Conservation (phyloP, 352 stramenopile genomes). For the Globisporangium sylvaticum region DNA sequence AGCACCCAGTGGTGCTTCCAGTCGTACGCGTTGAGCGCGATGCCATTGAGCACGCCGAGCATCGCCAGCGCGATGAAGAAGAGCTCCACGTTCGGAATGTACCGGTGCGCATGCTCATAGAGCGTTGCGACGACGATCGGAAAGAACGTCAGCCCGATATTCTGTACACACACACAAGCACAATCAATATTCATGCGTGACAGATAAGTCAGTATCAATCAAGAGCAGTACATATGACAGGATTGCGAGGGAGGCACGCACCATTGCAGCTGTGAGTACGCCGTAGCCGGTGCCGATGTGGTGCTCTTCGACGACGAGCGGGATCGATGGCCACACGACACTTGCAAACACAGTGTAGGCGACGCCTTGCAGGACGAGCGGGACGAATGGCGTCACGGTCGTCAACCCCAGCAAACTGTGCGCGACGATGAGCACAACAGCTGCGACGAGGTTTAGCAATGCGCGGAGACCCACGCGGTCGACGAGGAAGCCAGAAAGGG, state of each 20-base stretch:
- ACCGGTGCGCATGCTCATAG: conserved; percentile 31
- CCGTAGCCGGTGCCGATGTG: conserved; percentile 20
- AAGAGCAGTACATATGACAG: conserved; percentile 14
- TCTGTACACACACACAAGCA: conserved; percentile 22
- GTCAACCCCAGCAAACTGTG: conserved; percentile 78
- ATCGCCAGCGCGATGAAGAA: conserved; percentile 46
- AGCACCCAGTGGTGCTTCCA: conserved; percentile 19
- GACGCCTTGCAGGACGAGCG: conserved; percentile 69
- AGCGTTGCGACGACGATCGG: conserved; percentile 50
- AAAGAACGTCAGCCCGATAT: conserved; percentile 60
- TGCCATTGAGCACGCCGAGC: conserved; percentile 30
- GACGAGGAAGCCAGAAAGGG: conserved; percentile 89
- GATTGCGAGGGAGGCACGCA: background rate
- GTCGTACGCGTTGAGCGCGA: conserved; percentile 90
- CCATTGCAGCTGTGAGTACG: conserved; percentile 15
- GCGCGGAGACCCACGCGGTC: conserved; percentile 86
- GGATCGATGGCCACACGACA: conserved; percentile 70
- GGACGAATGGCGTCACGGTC: conserved; percentile 39
- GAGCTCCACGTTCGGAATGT: conserved; percentile 52
- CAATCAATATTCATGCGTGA: background rate
- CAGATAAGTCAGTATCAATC: background rate
- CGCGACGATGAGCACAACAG: conserved; percentile 73
- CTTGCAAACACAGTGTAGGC: conserved; percentile 80
- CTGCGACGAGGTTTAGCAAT: conserved; percentile 72
- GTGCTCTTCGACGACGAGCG: conserved; percentile 19